Base-by-base conservation (phyloP, 2,329 filamentous ascomycete genomes). In the Fusarium nurragi region DNA sequence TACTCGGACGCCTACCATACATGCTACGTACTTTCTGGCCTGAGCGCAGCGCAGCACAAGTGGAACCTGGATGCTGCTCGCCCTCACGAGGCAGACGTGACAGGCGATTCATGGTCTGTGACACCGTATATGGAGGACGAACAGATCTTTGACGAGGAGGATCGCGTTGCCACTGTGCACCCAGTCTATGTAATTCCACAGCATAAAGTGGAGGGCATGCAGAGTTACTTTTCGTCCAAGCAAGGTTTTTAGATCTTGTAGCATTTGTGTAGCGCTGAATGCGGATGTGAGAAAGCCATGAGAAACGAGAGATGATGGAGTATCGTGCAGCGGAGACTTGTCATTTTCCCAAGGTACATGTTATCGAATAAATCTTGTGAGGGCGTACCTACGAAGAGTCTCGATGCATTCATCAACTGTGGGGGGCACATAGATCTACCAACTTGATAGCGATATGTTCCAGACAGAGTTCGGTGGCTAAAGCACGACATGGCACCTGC, bases 1-100 rank as follows among this genome's bases (percentile, higher is more conserved):
- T 83, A 84, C 60, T 89, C 93, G 6, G 94, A 98, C 79, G 89
- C 90, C 45, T 97, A 98, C 73, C 94, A 98, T 78, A 93, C 93
- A 40, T 95, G 92, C 79, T 98, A 98, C 79, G 92, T 94, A 26
- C 85, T 98, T 19, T 89, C 90, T 21, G 94, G 94, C 6, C 82
- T 98, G 67, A 95, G 92, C 76, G 90, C 89, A 50, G 90, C 90
- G 22, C 92, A 97, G 78, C 86, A 97, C 76, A 80, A 83, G 71
- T 87, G 84, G 85, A 77, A 79, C 63, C 77, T 86, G 70, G 73
- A 65, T 38, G 53, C 68, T 54, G 67, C 73, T 62, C 76, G 77
- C 41, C 58, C 72, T 46, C 74, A 77, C 28, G 72, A 70, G 43
- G 64, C 68, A 53, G 73, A 74, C 74, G 73, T 69, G 73, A 70